Percentiles rank a stretch among this genome's conserved stretches.
phyloP scores from a whole-genome alignment of 441 rosid genomes.

The Gossypium trilobum region DNA sequence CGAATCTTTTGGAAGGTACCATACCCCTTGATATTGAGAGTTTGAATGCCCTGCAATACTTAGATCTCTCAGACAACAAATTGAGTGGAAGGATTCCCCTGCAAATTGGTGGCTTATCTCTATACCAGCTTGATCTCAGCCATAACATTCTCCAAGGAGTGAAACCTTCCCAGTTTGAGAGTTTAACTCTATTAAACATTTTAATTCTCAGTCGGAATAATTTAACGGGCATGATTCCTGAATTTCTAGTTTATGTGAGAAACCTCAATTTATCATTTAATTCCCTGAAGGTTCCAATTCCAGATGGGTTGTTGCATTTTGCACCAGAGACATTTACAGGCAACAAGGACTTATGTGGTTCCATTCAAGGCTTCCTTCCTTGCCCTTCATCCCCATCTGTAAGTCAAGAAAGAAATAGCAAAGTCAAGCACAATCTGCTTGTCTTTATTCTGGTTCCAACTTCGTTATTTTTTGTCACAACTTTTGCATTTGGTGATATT shows the following conservation, averaged over 20 bases:
- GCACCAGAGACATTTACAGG: neutral
- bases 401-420: neutral
- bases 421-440: neutral
- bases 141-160: neutral
- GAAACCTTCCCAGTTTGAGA: too few relatives aligned
- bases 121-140: neutral
- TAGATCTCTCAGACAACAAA: neutral
- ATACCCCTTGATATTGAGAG: neutral
- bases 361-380: neutral
- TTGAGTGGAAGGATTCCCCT: neutral
- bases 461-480: too few relatives aligned
- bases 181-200: neutral
- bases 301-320: neutral
- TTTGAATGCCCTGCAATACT: neutral
- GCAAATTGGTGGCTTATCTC: neutral
- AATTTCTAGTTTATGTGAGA: neutral
- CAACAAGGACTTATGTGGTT: neutral
- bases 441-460: too few relatives aligned
- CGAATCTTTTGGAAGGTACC: neutral
- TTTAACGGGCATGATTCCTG: neutral
- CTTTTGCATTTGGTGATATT: neutral
- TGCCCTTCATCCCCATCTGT: neutral
- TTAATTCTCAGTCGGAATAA: neutral
- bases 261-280: neutral
- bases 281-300: neutral